Base-by-base conservation (phyloP, 2,329 filamentous ascomycete genomes). In the Endoconidiophora polonica region DNA sequence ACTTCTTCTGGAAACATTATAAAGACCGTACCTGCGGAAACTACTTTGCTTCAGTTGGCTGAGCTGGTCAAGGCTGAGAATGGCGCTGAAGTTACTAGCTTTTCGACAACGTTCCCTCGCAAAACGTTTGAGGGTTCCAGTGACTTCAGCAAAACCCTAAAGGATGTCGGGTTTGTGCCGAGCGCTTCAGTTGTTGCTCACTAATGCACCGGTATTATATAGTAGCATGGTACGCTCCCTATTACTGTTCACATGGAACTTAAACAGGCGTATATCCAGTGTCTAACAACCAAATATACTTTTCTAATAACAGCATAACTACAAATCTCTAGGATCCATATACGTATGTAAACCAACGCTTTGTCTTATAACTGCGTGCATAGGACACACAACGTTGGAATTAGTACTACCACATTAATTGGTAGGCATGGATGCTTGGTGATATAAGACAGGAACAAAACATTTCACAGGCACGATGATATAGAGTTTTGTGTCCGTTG, bases 31-130 rank as follows among this genome's bases (percentile, higher is more conserved):
- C 81, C 86, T 0, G 87, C 85, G 4, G 86, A 93, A 52, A 93
- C 87, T 2, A 96, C 91, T 0, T 68, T 98, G 9, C 94, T 94
- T 58, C 90, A 98, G 66, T 80, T 98, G 46, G 87, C 85, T 0
- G 78, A 88, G 58, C 74, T 80, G 52, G 62, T 98, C 22, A 69
- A 78, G 61, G 65, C 74, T 46, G 86, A 95, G 61, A 79, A 76
- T 46, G 86, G 83, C 0, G 63, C 76, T 4, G 66, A 77, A 2
- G 82, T 93, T 12, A 74, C 70, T 22, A 86, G 78, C 58, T 95
- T 98, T 62, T 78, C 81, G 1, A 83, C 82, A 58, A 95, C 80
- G 18, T 96, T 93, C 59, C 91, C 91, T 0, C 79, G 77, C 60
- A 94, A 95, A 70, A 76, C 78, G 0, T 96, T 83, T 56, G 68